Conservation (phyloP, 345 rosid genomes). For the Fremontodendron californicum region DNA sequence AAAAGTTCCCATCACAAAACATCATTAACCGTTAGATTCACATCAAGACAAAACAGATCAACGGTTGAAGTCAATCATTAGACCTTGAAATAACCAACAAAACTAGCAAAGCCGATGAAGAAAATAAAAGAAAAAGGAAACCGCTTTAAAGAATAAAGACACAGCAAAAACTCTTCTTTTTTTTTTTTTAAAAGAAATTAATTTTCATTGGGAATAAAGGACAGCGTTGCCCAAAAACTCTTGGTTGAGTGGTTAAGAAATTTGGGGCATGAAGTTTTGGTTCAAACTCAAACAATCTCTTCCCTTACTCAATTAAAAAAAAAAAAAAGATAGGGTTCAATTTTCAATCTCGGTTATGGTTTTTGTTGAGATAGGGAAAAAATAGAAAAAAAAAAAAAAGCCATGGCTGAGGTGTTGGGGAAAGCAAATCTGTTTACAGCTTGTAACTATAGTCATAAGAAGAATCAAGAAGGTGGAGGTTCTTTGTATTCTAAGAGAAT, state of each 20-base stretch:
- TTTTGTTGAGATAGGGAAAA: slow-evolving; percentile 8
- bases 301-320: no score
- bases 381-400: not conserved
- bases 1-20: not conserved
- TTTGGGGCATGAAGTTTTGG: no score
- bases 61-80: not conserved
- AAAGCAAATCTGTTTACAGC: slow-evolving; percentile 37
- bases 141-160: not conserved
- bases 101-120: not conserved
- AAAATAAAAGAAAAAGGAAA: not conserved
- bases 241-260: no score
- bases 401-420: slow-evolving; percentile 51
- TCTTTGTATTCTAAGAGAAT: slow-evolving; percentile 30
- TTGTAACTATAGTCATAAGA: slow-evolving; percentile 24
- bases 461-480: slow-evolving; percentile 19
- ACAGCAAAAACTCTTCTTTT: not conserved
- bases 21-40: slow-evolving; percentile 19
- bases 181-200: not conserved
- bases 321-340: not conserved
- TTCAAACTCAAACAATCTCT: no score
- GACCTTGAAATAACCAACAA: slow-evolving; percentile 5
- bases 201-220: slow-evolving; percentile 16
- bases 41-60: not conserved
- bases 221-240: no score
- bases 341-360: slow-evolving; percentile 8